A percentile compares a stretch with the other conserved stretches of the same genome.
These are phyloP conservation scores for Coemansia sp. DNA, from an alignment of 192 early-diverging fungal genomes.

Conservation along the genomic window DNA sequence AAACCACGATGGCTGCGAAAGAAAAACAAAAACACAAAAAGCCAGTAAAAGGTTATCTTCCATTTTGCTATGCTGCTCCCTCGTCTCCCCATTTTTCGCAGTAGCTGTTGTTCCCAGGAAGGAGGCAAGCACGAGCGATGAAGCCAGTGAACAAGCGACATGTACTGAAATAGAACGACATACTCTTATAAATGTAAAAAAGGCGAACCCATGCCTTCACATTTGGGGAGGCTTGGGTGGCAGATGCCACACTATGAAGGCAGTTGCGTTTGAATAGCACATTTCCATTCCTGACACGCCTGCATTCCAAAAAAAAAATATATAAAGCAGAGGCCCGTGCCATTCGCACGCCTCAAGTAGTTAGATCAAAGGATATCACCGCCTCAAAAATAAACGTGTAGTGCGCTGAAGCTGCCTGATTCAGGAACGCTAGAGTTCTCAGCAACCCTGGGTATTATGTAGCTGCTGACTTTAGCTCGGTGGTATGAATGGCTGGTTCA, in stretches of 20 bases:
- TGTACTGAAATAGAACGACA: background rate
- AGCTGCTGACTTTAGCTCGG: too few species aligned
- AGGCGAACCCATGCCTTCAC: background rate
- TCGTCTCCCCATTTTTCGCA: constrained; percentile 1
- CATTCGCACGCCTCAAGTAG: background rate
- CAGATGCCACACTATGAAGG: background rate
- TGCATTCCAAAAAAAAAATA: background rate
- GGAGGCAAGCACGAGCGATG: too few species aligned
- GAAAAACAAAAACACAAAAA: constrained; percentile 20
- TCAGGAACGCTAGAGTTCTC: too few species aligned
- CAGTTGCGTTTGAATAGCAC: background rate
- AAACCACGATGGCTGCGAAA: background rate
- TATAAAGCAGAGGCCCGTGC: background rate
- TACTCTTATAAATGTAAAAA: background rate
- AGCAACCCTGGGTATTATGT: too few species aligned
- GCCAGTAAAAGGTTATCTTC: background rate
- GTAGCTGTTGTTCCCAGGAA: background rate
- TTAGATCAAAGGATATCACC: background rate
- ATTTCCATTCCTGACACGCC: background rate
- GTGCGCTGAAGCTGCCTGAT: background rate
- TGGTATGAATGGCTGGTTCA: too few species aligned
- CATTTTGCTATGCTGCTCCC: background rate
- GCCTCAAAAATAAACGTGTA: background rate
- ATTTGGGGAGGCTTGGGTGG: background rate
- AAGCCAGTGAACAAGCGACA: background rate